Evolutionary conservation across 257 asterid species (phyloP), one percentile per base, ranked within the genome.

Genomic region (Schizonepeta tenuifolia): DNA sequence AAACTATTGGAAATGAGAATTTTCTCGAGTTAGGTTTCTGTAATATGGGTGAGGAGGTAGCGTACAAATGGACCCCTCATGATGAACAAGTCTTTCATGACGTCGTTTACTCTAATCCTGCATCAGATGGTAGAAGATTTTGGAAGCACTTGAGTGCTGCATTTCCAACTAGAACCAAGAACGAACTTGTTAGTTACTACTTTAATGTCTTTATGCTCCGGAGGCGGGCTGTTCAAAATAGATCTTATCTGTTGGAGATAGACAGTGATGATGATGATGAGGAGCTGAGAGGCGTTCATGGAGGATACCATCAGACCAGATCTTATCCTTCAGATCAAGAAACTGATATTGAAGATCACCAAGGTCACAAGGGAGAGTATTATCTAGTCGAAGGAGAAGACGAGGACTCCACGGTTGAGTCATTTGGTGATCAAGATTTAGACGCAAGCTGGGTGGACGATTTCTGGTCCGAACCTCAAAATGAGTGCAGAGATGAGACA

Each of bases 231-330:
- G 78, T 79, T 55, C 99, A 94, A 76, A 91, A 94, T 77, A 83
- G 97, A 64, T 82, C 84, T 47, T 76, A 77, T 65, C 61, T 82
- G 24, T 65, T 87, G 88, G 89, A 86, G 50, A 86, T 92, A n/a
- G 97, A 91, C 58, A 91, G 99, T 57, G 99, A 94, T 6, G 86
- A 94, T 6, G 86, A 91, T 50, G 97, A 91, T 71, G 92, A 94
- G 60, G 97, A 88, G 80, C 83, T 80, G 86, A 85, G 77, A 65
- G 87, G 77, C 47, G 61, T 70, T 2, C 51, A 59, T 18, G 83
- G 78, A 67, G 83, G 71, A 50, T 70, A 67, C 3, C 36, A 31
- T 43, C 76, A 38, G 35, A 75, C 62, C 14, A 67, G 58, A 47
- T 78, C 81, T 46, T 55, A 49, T 47, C 46, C 66, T 1, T 63